Base-by-base conservation (phyloP, 805 yeast species). In the Candida endomychidarum region DNA sequence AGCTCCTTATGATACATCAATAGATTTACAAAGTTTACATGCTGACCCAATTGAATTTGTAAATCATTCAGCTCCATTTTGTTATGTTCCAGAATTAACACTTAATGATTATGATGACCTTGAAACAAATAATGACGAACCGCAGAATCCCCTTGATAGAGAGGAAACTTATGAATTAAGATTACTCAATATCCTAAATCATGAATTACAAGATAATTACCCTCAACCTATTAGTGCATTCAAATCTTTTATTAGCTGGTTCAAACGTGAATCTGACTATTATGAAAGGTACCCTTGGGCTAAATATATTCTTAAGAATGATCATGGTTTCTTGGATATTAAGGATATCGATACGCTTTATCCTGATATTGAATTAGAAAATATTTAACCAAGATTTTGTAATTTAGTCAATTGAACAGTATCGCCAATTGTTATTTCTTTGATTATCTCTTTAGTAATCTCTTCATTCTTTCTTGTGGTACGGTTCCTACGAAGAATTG, bases 181-280 rank as follows among this genome's bases (percentile, higher is more conserved):
- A 11, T 29, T 57, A 15, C 40, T 56, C 25, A 25, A 18, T 11
- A 15, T 15, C 29, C 27, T 21, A 4, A 14, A 21, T 7, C 20
- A 14, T 28, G 35, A 22, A 28, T 23, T 19, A 5, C 14, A 32
- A 21, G 35, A 32, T 11, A 11, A 20, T 6, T 12, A 20, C 4
- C 6, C 15, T 3, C 3, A 18, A 32, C 26, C 21, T 11, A 20
- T 22, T 3, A 32, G 14, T 11, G 10, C 21, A 22, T 32, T 32
- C 12, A 32, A 20, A 20, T 32, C 35, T 11, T 32, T 32, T 21
- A 21, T 32, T 15, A 23, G 18, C 12, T 27, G 34, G 30, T 63
- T 60, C 68, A 39, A 50, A 53, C 77, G 72, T 60, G 26, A 36
- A 34, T 22, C 37, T 19, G 38, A 34, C 15, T 51, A 51, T 32